A percentile compares a stretch with the other conserved stretches of the same genome.
phyloP scores from a whole-genome alignment of 176 grass and related monocot species.

The Zoysia japonica region DNA sequence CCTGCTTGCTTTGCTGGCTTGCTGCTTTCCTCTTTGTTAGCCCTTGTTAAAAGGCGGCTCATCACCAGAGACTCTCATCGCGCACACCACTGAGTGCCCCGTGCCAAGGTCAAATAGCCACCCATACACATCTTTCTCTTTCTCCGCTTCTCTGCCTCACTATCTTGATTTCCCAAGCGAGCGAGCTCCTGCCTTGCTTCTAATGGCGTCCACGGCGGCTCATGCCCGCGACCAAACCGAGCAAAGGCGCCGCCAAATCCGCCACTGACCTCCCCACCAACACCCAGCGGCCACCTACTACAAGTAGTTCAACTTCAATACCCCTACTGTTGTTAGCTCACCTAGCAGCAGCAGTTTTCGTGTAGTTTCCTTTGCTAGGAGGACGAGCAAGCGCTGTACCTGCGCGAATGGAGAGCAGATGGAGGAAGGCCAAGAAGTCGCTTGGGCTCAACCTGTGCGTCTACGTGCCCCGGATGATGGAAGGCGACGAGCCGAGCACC shows the following conservation, averaged over 20 bases:
- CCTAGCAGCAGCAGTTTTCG: not conserved
- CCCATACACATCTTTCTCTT: conserved; percentile 2
- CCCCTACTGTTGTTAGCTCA: not conserved
- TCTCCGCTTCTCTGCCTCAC: conserved; percentile 16
- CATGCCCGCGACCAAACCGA: conserved; percentile 30
- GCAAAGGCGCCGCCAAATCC: conserved; percentile 30
- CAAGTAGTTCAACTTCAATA: conserved; percentile 8
- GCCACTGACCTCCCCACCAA: conserved; percentile 23
- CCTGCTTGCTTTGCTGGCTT: conserved; percentile 36
- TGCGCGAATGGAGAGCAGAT: conserved; percentile 71
- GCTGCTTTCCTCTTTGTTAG: conserved; percentile 51
- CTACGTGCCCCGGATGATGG: conserved; percentile 69
- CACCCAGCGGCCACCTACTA: conserved; percentile 22
- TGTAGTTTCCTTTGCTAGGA: too few species aligned
- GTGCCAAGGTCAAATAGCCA: conserved; percentile 49
- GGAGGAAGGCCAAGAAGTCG: conserved; percentile 88
- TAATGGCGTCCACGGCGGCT: conserved; percentile 41
- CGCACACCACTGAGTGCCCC: not conserved
- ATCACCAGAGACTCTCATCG: not conserved
- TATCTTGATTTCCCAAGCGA: conserved; percentile 34
- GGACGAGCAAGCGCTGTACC: not conserved
- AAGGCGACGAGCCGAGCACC: conserved; percentile 45
- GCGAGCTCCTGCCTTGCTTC: not conserved
- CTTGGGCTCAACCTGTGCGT: conserved; percentile 88
- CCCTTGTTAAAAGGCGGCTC: conserved; percentile 57